Evolutionary conservation across 257 asterid species (phyloP).

Genomic region (Forsythia viridissima): DNA sequence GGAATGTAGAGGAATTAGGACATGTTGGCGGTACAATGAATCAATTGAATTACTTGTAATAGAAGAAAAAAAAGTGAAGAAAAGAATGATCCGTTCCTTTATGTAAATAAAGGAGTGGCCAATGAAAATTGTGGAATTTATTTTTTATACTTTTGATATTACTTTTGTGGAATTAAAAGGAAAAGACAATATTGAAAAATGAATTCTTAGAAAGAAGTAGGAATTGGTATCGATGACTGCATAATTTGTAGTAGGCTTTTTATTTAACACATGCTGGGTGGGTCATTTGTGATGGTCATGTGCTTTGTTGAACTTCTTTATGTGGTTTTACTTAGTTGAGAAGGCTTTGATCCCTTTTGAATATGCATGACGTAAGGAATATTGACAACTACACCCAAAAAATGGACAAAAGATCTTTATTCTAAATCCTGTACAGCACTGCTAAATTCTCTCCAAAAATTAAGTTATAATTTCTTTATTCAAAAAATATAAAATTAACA

Average conservation of each 20-base stretch:
- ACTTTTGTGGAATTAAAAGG: too few species aligned
- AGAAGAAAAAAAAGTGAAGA: neutral
- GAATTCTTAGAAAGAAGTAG: too few species aligned
- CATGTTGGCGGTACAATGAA: neutral
- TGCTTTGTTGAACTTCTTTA: neutral
- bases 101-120: neutral
- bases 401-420: too few species aligned
- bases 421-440: too few species aligned
- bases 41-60: neutral
- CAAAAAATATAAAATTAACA: too few species aligned
- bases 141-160: neutral
- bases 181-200: too few species aligned
- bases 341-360: neutral
- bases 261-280: too few species aligned
- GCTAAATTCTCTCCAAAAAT: too few species aligned
- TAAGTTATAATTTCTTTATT: too few species aligned
- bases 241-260: too few species aligned
- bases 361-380: neutral
- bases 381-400: too few species aligned
- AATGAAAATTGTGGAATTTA: neutral
- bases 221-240: too few species aligned
- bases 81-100: neutral
- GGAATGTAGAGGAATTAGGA: neutral
- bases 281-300: neutral
- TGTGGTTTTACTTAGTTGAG: neutral